Percentiles rank a stretch among this genome's conserved stretches.
Conservation (phyloP, 176 grass and related monocot genomes). For the Phragmites australis region DNA sequence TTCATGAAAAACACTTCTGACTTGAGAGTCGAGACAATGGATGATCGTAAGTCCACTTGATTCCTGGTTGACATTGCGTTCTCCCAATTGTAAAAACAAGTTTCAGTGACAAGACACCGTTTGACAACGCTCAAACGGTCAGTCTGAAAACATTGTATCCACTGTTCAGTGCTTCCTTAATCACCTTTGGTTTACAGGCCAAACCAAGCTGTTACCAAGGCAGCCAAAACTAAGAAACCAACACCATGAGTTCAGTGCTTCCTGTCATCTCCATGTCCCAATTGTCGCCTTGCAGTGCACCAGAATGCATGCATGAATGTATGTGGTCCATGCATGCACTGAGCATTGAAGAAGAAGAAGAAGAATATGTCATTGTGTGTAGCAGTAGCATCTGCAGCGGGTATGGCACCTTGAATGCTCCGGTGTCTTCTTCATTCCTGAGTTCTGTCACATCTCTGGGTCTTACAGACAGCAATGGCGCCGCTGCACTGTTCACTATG, state of each 20-base stretch:
- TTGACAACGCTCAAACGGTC: slow-evolving; percentile 3
- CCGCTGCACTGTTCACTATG: background rate
- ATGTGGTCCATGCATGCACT: slow-evolving; percentile 42
- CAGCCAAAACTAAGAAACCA: slow-evolving; percentile 30
- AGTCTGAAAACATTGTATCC: slow-evolving; percentile 18
- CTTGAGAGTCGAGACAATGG: background rate
- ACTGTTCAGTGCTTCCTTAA: background rate
- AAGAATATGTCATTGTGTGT: too few species aligned
- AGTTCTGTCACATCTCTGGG: slow-evolving; percentile 2
- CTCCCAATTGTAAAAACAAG: background rate
- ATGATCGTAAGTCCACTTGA: background rate
- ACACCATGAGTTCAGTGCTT: slow-evolving; percentile 37
- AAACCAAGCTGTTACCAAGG: slow-evolving; percentile 29
- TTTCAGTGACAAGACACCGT: slow-evolving; percentile 27
- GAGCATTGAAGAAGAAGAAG: too few species aligned
- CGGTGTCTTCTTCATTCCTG: slow-evolving; percentile 31
- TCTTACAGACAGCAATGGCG: background rate
- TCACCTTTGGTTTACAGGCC: background rate
- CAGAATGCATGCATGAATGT: slow-evolving; percentile 9
- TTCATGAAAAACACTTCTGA: background rate
- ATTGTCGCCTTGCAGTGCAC: slow-evolving; percentile 17
- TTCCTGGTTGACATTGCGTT: background rate
- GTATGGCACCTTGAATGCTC: slow-evolving; percentile 37
- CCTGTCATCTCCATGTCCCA: slow-evolving; percentile 23
- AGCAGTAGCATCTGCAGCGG: slow-evolving; percentile 14